Base-by-base conservation (phyloP, 2,329 filamentous ascomycete genomes). In the Tympanopsis confertula region DNA sequence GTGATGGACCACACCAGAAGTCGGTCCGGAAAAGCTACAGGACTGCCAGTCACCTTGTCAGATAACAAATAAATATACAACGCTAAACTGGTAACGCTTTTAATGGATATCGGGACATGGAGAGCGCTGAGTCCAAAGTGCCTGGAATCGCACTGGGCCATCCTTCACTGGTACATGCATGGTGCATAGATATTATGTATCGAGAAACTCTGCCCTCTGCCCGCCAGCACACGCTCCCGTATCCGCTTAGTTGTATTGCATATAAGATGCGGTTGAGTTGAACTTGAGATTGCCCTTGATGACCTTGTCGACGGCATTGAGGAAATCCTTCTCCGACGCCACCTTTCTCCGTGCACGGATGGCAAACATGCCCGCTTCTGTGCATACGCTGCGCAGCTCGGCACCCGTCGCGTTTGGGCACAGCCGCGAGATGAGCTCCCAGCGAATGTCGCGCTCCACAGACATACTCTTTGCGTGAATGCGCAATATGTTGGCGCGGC, bases 381-480 rank as follows among this genome's bases (percentile, higher is more conserved):
- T 98, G 49, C 91, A 94, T 43, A 98, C 91, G 66, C 86, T 94
- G 53, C 91, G 78, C 57, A 98, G 65, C 63, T 98, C 91, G 37
- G 91, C 91, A 66, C 91, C 91, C 1, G 91, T 98, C 38, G 87
- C 84, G 65, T 98, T 98, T 47, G 91, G 91, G 66, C 91, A 98
- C 46, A 98, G 72, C 50, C 91, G 82, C 15, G 88, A 95, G 56
- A 98, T 96, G 47, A 98, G 74, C 68, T 98, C 91, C 91, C 91
- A 98, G 63, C 91, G 79, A 54, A 98, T 98, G 56, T 98, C 91
- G 38, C 91, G 80, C 74, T 98, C 91, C 28, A 98, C 91, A 14
- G 87, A 94, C 91, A 98, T 98, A 58, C 86, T 94, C 82, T 96
- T 98, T 52, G 91, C 91, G 67, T 96, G 91, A 52, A 98, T 98